Percentiles rank a stretch among this genome's conserved stretches.
Conservation (phyloP, 2,329 filamentous ascomycete genomes). For the Xylariaceae sp. region DNA sequence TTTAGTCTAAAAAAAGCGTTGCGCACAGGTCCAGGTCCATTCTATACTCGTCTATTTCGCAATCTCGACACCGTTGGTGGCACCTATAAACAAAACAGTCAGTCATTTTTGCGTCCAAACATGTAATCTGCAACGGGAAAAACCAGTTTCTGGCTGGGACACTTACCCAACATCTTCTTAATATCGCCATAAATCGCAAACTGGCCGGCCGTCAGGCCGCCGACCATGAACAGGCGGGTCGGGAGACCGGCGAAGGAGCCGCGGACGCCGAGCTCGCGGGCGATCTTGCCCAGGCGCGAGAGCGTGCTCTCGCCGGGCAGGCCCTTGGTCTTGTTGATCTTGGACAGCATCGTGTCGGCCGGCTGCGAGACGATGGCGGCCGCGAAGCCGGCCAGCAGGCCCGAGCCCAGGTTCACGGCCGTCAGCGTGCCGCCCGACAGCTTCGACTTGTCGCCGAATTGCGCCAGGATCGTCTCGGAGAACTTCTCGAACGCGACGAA, state of each 20-base stretch:
- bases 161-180: too few species aligned
- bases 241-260: conserved; percentile 66
- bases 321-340: conserved; percentile 78
- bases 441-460: conserved; percentile 55
- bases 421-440: conserved; percentile 60
- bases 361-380: conserved; percentile 71
- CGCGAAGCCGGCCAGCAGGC: conserved; percentile 72
- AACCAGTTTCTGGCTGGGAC: too few species aligned
- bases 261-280: conserved; percentile 63
- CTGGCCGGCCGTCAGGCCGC: conserved; percentile 63
- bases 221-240: conserved; percentile 68
- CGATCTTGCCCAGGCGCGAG: conserved; percentile 68
- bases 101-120: too few species aligned
- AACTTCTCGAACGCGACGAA: conserved; percentile 78
- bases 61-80: conserved; percentile 58
- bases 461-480: conserved; percentile 57
- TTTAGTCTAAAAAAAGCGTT: too few species aligned
- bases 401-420: conserved; percentile 65
- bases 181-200: conserved; percentile 64
- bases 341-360: conserved; percentile 74
- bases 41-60: conserved; percentile 30
- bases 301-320: conserved; percentile 67
- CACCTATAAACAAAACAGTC: too few species aligned
- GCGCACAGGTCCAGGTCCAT: too few species aligned
- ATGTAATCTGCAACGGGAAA: too few species aligned